A percentile compares a stretch with the other conserved stretches of the same genome.
phyloP scores from a whole-genome alignment of 148 eudicot species.

The Rhododendron henanense region DNA sequence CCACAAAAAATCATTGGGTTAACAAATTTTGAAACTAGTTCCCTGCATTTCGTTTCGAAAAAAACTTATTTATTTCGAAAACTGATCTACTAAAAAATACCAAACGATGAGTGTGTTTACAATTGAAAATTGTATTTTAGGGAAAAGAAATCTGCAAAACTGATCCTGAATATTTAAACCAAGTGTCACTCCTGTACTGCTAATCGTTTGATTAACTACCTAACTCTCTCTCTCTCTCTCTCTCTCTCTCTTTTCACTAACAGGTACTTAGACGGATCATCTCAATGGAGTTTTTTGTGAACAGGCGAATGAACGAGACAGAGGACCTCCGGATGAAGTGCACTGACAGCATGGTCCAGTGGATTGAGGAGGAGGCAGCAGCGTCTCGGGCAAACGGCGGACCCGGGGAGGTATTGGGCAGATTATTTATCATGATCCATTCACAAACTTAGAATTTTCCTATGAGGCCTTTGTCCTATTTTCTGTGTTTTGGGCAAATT shows the following conservation, averaged over 20 bases:
- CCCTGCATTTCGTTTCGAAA: background rate
- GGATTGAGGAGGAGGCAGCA: no score
- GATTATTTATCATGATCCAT: no score
- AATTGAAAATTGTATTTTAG: no score
- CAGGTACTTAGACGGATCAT: conserved; percentile 10
- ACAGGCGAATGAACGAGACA: conserved; percentile 18
- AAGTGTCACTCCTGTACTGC: background rate
- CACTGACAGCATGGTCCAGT: background rate
- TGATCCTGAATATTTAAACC: no score
- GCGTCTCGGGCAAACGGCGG: background rate
- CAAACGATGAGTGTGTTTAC: no score
- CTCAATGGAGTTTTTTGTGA: conserved; percentile 17
- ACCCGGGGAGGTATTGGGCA: conserved; percentile 3
- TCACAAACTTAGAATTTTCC: no score
- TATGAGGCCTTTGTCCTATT: no score
- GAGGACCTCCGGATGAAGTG: conserved; percentile 8
- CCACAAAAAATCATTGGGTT: no score
- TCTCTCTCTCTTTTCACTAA: background rate
- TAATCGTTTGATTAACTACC: background rate
- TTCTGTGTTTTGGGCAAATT: no score
- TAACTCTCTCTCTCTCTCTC: background rate
- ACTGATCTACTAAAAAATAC: no score
- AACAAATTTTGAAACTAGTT: no score
- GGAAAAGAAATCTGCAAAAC: no score
- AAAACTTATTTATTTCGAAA: background rate